Evolutionary conservation across 768 basidiomycete species (phyloP).

Genomic region (Xanthoconium stramineum): DNA sequence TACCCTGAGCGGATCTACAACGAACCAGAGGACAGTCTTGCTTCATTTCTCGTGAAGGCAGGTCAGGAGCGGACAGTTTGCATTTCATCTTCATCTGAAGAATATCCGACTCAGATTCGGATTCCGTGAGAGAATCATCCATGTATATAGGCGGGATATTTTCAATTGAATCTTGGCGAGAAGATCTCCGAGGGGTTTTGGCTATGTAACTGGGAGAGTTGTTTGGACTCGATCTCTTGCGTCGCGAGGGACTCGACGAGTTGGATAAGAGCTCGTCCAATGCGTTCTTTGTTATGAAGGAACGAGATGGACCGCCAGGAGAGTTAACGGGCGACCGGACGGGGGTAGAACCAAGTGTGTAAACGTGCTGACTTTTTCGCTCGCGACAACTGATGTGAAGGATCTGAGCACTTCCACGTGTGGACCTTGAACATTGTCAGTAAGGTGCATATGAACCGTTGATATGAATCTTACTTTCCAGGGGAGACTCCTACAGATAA

Average conservation of each 20-base stretch:
- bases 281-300: slow-evolving; percentile 1
- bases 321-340: slow-evolving; percentile 2
- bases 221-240: background rate
- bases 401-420: background rate
- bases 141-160: slow-evolving; percentile 3
- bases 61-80: background rate
- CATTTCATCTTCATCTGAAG: slow-evolving; percentile 8
- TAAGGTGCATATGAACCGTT: background rate
- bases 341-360: slow-evolving; percentile 1
- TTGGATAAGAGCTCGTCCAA: background rate
- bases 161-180: slow-evolving; percentile 4
- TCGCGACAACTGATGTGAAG: background rate
- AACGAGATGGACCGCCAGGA: background rate
- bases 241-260: background rate
- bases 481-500: background rate
- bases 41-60: background rate
- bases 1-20: background rate
- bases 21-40: background rate
- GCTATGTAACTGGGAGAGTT: slow-evolving; percentile 4
- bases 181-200: background rate
- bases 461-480: slow-evolving; percentile 16
- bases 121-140: slow-evolving; percentile 31
- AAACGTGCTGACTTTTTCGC: background rate
- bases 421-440: slow-evolving; percentile 14
- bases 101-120: slow-evolving; percentile 26